Evolutionary conservation across 768 basidiomycete species (phyloP), one percentile per base, ranked within the genome.

Genomic region (Rhizopogon vesiculosus): DNA sequence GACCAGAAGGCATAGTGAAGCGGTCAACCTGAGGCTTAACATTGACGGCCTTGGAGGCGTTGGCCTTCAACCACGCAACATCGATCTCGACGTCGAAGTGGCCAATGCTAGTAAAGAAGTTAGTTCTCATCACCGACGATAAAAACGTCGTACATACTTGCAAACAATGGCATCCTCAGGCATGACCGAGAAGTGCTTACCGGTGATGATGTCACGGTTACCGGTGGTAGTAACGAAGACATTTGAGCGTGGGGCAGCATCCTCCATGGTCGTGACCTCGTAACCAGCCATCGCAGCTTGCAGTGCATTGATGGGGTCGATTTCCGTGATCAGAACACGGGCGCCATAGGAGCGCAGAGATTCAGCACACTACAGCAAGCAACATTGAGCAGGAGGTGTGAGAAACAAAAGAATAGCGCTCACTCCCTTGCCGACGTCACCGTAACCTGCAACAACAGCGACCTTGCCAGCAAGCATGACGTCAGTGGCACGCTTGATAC

Each of bases 401-500:
- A 38, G 38, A 13, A 39, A 42, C 31, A 50, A 22, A 9, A 35
- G 6, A 38, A 19, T 6, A 54, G 25, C 22, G 86, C 93, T 64
- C 76, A 97, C 94, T 55, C 97, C 97, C 76, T 99, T 99, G 64
- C 97, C 97, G 62, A 99, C 97, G 69, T 99, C 97, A 76, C 97
- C 97, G 73, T 87, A 99, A 55, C 97, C 97, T 62, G 97, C 97
- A 63, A 99, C 97, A 61, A 98, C 92, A 52, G 94, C 95, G 62
- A 99, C 95, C 78, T 99, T 99, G 52, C 96, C 97, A 62, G 97
- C 97, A 72, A 99, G 86, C 97, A 99, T 99, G 72, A 99, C 93
- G 72, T 99, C 97, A 61, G 97, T 99, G 57, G 97, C 97, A 68
- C 97, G 94, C 85, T 99, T 99, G 79, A 99, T 98, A 65, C 97